Conservation (phyloP, 176 grass and related monocot species). For the Eragrostis curvula region DNA sequence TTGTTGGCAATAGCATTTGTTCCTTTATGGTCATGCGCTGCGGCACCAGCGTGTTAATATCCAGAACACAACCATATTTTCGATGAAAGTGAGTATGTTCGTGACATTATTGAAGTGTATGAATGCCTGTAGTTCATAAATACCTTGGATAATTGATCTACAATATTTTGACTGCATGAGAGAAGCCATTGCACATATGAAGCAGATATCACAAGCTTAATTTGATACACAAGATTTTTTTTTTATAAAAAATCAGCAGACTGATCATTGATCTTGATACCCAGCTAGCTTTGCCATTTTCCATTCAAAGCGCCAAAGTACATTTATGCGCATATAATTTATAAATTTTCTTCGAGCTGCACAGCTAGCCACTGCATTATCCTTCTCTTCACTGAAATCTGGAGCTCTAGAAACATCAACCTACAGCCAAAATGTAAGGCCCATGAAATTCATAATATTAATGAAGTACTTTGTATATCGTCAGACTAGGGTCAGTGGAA, state of each 20-base stretch:
- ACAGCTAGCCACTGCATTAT: neutral
- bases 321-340: neutral
- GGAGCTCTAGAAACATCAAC: constrained; percentile 19
- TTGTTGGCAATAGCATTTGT: neutral
- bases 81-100: too few relatives aligned
- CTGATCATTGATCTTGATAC: neutral
- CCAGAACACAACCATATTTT: too few relatives aligned
- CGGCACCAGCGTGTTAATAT: too few relatives aligned
- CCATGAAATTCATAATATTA: neutral
- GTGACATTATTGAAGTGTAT: too few relatives aligned
- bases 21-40: neutral
- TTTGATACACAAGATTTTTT: neutral
- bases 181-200: neutral
- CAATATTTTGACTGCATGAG: neutral
- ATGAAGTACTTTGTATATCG: neutral
- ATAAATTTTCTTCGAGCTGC: neutral
- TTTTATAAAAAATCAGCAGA: neutral
- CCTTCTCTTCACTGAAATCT: neutral
- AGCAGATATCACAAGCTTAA: neutral
- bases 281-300: neutral
- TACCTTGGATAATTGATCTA: neutral
- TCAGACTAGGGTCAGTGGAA: neutral
- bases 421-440: constrained; percentile 7
- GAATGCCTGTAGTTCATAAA: neutral
- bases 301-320: neutral